Evolutionary conservation across 176 grass and related monocot species (phyloP), one percentile per base, ranked within the genome.

Genomic region (Juncus effusus): DNA sequence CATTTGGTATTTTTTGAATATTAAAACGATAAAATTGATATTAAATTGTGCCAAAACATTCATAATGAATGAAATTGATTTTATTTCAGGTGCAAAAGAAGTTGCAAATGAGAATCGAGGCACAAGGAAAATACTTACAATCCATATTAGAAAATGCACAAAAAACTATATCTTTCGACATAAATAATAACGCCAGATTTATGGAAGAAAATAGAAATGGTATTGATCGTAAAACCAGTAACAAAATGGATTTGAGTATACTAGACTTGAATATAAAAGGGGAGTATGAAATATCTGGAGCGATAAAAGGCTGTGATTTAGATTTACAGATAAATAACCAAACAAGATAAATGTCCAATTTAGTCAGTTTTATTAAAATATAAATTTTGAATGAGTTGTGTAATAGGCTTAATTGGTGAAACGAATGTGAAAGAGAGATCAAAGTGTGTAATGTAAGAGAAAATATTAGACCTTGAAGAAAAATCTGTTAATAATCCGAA

Each of bases 71-170:
- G 7, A 50, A 19, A n/a, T 54, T 63, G 0, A 13, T 16, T 47
- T 19, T 63, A 14, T 36, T 74, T 36, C 77, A 99, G 94, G 88
- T 99, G 63, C 94, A 99, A 66, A 99, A 89, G 72, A 99, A 89
- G 72, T 64, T 99, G 64, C 94, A 99, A 65, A 84, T 84, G 78
- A 80, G 94, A 79, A 93, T 99, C 6, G 85, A 99, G 73, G 85
- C 94, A n/a, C 94, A 99, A 84, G 94, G 89, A 16, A 99, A 89
- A 69, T 99, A 99, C 42, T 73, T 99, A 62, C 94, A 90, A 47
- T 51, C 75, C 3, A 93, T 99, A 60, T 67, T 90, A 40, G 76
- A 92, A 65, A 91, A 76, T 77, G 88, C 94, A 45, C 88, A 93
- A 28, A 80, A 69, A 6, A 87, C 77, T 52, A 72, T 99, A 2